Evolutionary conservation across 805 yeast genomes (phyloP).

Genomic region (Barnettozyma vustinii): DNA sequence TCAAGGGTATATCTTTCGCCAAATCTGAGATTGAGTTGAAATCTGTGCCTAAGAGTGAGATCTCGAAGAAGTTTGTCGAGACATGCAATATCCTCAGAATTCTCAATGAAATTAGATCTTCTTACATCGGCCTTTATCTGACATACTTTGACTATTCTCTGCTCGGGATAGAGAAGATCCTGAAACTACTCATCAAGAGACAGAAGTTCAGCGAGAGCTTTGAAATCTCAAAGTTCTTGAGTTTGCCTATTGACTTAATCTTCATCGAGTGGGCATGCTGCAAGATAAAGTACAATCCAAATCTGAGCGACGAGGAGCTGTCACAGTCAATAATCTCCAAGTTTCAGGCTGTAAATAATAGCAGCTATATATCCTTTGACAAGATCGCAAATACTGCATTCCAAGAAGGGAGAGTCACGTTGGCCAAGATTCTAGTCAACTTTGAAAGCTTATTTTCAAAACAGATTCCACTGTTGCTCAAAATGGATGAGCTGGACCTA

Average conservation of each 20-base stretch:
- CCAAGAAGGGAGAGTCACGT: slow-evolving; percentile 71
- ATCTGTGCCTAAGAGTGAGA: slow-evolving; percentile 27
- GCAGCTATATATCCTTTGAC: slow-evolving; percentile 47
- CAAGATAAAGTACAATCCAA: slow-evolving; percentile 52
- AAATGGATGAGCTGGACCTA: slow-evolving; percentile 64
- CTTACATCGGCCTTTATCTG: slow-evolving; percentile 62
- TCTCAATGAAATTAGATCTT: slow-evolving; percentile 60
- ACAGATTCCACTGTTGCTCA: slow-evolving; percentile 59
- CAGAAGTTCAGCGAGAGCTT: slow-evolving; percentile 58
- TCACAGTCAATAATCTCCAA: slow-evolving; percentile 43
- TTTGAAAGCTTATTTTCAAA: slow-evolving; percentile 54
- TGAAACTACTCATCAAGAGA: slow-evolving; percentile 53
- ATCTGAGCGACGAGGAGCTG: slow-evolving; percentile 54
- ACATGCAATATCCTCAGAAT: slow-evolving; percentile 59
- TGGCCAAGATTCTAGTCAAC: slow-evolving; percentile 64
- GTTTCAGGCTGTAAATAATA: slow-evolving; percentile 28
- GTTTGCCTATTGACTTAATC: slow-evolving; percentile 44
- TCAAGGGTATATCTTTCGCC: slow-evolving; percentile 84
- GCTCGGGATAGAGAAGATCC: slow-evolving; percentile 51
- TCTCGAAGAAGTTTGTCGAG: slow-evolving; percentile 47
- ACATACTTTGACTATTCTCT: slow-evolving; percentile 49
- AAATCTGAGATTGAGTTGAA: slow-evolving; percentile 47
- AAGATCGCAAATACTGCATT: slow-evolving; percentile 60
- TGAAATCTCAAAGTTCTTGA: slow-evolving; percentile 48
- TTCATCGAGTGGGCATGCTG: slow-evolving; percentile 78